Evolutionary conservation across 192 early-diverging fungal species (phyloP).

Genomic region (Coemansia sp.): DNA sequence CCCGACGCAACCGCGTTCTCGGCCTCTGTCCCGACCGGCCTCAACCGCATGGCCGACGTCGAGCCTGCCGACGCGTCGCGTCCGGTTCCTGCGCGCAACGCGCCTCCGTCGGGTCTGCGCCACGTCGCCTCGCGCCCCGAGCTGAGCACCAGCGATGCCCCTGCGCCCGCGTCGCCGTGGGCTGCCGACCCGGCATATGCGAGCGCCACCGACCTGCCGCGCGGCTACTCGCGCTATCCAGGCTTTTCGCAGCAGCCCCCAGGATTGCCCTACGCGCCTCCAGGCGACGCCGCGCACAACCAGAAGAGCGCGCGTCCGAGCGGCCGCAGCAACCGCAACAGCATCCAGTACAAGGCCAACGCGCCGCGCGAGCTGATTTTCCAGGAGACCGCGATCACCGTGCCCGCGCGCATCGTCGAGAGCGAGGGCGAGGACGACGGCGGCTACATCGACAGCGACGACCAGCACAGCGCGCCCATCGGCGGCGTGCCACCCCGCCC

Average conservation of each 20-base stretch:
- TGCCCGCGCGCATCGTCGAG: constrained; percentile 38
- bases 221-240: constrained; percentile 39
- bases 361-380: constrained; percentile 51
- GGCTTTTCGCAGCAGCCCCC: constrained; percentile 15
- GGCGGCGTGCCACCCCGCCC: neutral
- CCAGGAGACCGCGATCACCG: constrained; percentile 40
- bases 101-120: constrained; percentile 13
- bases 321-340: constrained; percentile 50
- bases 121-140: constrained; percentile 15
- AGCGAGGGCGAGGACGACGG: constrained; percentile 36
- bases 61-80: constrained; percentile 2
- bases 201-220: constrained; percentile 19
- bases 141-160: neutral
- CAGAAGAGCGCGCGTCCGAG: constrained; percentile 9
- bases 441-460: constrained; percentile 24
- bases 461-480: neutral
- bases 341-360: constrained; percentile 51
- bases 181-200: constrained; percentile 17
- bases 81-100: neutral
- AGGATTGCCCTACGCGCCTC: constrained; percentile 16
- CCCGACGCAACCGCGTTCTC: constrained; percentile 16
- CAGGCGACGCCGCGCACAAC: constrained; percentile 7
- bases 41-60: constrained; percentile 17
- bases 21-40: constrained; percentile 31
- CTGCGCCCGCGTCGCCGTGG: constrained; percentile 19